phyloP scores from a whole-genome alignment of 2,329 filamentous ascomycete species.

The Aspergillus pseudoglaucus region DNA sequence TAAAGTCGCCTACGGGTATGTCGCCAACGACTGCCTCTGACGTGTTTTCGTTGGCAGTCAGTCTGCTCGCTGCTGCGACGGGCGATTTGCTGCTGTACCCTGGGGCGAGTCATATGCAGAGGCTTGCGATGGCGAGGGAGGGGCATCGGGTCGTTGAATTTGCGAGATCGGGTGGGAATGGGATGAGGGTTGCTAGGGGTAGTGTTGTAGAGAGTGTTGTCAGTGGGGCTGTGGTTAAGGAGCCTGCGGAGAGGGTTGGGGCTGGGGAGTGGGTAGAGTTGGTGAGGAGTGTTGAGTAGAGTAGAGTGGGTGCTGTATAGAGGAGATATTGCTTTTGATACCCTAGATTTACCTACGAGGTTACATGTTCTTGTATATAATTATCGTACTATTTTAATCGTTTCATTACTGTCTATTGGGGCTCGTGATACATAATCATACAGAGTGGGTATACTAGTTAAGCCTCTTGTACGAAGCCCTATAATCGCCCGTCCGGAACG shows the following conservation, averaged over 20 bases:
- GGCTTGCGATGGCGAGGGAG: slow-evolving; percentile 38
- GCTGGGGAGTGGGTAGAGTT: background rate
- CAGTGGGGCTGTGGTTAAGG: background rate
- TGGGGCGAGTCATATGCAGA: slow-evolving; percentile 32
- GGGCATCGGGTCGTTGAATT: slow-evolving; percentile 39
- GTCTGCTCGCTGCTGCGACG: slow-evolving; percentile 39
- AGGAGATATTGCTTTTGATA: background rate
- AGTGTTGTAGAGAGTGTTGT: slow-evolving; percentile 36
- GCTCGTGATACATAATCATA: background rate
- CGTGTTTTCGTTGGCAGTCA: slow-evolving; percentile 42
- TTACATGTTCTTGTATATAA: background rate
- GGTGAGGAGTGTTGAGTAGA: background rate
- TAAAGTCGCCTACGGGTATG: slow-evolving; percentile 26
- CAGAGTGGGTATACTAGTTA: background rate
- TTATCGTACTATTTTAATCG: no score
- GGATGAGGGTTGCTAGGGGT: slow-evolving; percentile 33
- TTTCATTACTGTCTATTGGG: no score
- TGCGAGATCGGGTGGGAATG: slow-evolving; percentile 31
- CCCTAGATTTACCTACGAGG: background rate
- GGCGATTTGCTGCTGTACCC: slow-evolving; percentile 41
- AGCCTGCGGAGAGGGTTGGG: background rate
- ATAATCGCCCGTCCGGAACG: slow-evolving; percentile 14
- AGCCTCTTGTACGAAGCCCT: background rate
- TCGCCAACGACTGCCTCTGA: slow-evolving; percentile 35
- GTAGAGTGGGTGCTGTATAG: background rate